These are phyloP conservation scores for Priceomyces fermenticarens DNA, from an alignment of 805 yeast genomes.

Conservation along the genomic window DNA sequence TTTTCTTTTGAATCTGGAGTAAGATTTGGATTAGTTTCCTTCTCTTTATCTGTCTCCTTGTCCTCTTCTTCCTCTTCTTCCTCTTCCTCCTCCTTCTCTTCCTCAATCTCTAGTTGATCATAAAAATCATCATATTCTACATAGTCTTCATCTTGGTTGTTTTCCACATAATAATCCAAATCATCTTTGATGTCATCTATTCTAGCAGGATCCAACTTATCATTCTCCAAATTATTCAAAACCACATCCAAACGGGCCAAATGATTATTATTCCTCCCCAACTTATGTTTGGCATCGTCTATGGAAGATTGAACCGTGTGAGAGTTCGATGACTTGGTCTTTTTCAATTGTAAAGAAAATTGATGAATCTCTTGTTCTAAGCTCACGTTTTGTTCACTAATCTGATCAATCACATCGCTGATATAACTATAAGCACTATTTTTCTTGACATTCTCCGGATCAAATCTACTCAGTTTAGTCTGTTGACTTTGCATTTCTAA, in stretches of 20 bases:
- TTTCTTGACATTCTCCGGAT: constrained; percentile 79
- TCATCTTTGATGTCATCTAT: constrained; percentile 82
- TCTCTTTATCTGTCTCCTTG: constrained; percentile 2
- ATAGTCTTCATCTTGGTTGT: constrained; percentile 89
- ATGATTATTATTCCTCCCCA: constrained; percentile 79
- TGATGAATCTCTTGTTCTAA: constrained; percentile 63
- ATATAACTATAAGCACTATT: constrained; percentile 70
- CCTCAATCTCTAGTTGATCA: constrained; percentile 76
- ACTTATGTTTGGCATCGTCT: constrained; percentile 57
- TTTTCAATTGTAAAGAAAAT: constrained; percentile 34
- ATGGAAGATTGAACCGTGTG: constrained; percentile 47
- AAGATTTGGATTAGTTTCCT: constrained; percentile 1
- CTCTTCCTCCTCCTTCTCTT: constrained; percentile 29
- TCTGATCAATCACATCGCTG: constrained; percentile 69
- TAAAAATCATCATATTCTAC: constrained; percentile 91
- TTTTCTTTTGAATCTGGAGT: constrained; percentile 4
- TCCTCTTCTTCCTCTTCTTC: constrained; percentile 12
- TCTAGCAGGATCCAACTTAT: constrained; percentile 72
- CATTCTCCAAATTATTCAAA: constrained; percentile 73
- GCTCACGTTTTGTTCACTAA: constrained; percentile 76
- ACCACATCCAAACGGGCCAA: constrained; percentile 73
- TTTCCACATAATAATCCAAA: constrained; percentile 88
- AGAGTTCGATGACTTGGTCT: constrained; percentile 51
- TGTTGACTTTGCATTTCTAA: constrained; percentile 60
- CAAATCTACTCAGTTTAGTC: constrained; percentile 35